Evolutionary conservation across 805 yeast genomes (phyloP).

Genomic region (Wickerhamiella allomyrinae): DNA sequence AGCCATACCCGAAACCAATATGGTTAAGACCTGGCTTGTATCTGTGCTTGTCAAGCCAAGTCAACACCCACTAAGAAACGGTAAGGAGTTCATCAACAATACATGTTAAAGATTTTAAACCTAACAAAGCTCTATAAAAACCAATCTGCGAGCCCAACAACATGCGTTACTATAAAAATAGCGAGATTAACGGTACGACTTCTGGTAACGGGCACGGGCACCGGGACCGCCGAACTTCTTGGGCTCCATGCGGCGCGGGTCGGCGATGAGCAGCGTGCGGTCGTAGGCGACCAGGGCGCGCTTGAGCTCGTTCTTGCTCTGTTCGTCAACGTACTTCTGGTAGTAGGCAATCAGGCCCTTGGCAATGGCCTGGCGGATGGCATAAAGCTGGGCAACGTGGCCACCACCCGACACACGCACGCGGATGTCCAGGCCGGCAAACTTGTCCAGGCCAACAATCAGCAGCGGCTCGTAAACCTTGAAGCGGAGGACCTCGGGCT

Average conservation of each 20-base stretch:
- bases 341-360: conserved; percentile 99
- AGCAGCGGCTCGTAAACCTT: conserved; percentile 99
- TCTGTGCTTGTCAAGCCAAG: too few species aligned
- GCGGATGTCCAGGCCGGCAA: conserved; percentile 96
- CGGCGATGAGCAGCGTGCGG: conserved; percentile 99
- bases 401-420: conserved; percentile 99
- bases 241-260: conserved; percentile 99
- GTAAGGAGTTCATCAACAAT: too few species aligned
- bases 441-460: conserved; percentile 96
- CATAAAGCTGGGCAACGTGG: conserved; percentile 99
- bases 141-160: neutral
- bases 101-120: neutral
- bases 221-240: conserved; percentile 99
- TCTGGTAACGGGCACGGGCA: conserved; percentile 99
- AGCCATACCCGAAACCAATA: too few species aligned
- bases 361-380: conserved; percentile 99
- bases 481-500: conserved; percentile 98
- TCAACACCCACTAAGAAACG: too few species aligned
- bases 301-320: conserved; percentile 98
- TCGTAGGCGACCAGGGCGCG: conserved; percentile 94
- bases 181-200: conserved; percentile 91
- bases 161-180: conserved; percentile 1
- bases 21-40: too few species aligned
- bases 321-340: conserved; percentile 98
- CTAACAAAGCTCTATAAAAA: neutral